These are phyloP conservation scores for Pythium dissotocum DNA, from an alignment of 352 stramenopile genomes.

Conservation along the genomic window DNA sequence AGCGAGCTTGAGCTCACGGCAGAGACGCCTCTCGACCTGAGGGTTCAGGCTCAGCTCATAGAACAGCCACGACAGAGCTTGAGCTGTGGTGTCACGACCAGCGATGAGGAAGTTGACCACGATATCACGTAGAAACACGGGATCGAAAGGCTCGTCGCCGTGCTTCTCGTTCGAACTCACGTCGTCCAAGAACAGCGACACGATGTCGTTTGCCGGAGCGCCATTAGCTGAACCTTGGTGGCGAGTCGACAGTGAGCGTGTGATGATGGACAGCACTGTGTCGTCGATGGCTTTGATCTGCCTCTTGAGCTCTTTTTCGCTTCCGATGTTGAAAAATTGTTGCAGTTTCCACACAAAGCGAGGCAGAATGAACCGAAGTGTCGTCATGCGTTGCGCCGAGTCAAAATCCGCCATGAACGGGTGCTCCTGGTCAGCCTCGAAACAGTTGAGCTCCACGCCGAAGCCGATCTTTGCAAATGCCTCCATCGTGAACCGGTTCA, in stretches of 20 bases:
- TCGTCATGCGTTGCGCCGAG: conserved; percentile 12
- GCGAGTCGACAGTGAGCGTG: conserved; percentile 30
- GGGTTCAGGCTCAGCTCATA: conserved; percentile 45
- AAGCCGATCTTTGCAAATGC: conserved; percentile 33
- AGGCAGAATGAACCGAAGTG: conserved; percentile 25
- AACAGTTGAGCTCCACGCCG: conserved; percentile 20
- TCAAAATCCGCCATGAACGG: conserved; percentile 31
- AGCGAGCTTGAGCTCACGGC: conserved; percentile 15
- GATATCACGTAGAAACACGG: conserved; percentile 43
- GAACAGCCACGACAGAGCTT: conserved; percentile 50
- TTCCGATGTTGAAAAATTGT: conserved; percentile 17
- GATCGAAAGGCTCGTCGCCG: conserved; percentile 14
- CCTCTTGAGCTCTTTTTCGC: conserved; percentile 17
- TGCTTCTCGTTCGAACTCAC: conserved; percentile 20
- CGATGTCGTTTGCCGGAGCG: conserved; percentile 13
- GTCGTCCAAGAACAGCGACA: conserved; percentile 26
- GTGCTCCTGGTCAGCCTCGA: conserved; percentile 18
- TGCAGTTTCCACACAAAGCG: conserved; percentile 49
- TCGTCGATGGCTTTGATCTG: conserved; percentile 29
- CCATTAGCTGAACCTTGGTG: background rate
- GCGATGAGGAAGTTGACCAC: conserved; percentile 61
- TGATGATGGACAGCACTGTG: conserved; percentile 43
- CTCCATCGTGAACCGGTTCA: conserved; percentile 33
- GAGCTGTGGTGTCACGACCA: conserved; percentile 52
- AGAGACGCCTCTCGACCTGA: conserved; percentile 28